These are phyloP conservation scores for Trifolium dubium DNA, from an alignment of 306 rosid species.

Conservation along the genomic window DNA sequence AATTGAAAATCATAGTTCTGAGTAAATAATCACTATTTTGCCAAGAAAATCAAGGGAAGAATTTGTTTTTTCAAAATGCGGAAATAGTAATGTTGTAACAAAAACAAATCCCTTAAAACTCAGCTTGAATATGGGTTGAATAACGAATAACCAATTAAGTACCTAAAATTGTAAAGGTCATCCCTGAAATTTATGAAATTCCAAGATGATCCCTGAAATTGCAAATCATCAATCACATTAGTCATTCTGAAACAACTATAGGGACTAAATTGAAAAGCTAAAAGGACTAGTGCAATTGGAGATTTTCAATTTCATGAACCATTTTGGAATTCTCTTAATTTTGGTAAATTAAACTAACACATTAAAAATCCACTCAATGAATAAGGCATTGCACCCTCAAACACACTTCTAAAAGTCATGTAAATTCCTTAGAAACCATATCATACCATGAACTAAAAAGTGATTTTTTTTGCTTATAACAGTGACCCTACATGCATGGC, in stretches of 20 bases:
- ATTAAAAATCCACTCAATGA: too few relatives aligned
- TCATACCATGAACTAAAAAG: too few relatives aligned
- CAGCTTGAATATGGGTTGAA: not conserved
- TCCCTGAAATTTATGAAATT: not conserved
- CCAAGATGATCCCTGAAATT: not conserved
- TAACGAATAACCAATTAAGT: not conserved
- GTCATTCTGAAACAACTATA: not conserved
- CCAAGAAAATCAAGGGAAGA: not conserved
- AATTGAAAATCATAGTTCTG: not conserved
- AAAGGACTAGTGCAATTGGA: not conserved
- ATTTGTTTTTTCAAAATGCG: not conserved
- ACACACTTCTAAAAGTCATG: not conserved
- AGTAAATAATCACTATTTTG: not conserved
- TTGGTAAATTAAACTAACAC: not conserved
- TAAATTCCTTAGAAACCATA: not conserved
- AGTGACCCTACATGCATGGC: not conserved
- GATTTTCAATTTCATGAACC: not conserved
- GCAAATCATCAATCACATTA: not conserved
- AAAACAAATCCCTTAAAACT: not conserved
- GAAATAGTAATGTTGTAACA: not conserved
- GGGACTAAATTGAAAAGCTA: not conserved
- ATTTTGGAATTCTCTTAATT: not conserved
- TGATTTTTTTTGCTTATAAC: too few relatives aligned
- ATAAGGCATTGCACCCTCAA: not conserved
- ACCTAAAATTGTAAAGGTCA: not conserved